Conservation (phyloP, 768 basidiomycete genomes). For the Mycena galericulata region DNA sequence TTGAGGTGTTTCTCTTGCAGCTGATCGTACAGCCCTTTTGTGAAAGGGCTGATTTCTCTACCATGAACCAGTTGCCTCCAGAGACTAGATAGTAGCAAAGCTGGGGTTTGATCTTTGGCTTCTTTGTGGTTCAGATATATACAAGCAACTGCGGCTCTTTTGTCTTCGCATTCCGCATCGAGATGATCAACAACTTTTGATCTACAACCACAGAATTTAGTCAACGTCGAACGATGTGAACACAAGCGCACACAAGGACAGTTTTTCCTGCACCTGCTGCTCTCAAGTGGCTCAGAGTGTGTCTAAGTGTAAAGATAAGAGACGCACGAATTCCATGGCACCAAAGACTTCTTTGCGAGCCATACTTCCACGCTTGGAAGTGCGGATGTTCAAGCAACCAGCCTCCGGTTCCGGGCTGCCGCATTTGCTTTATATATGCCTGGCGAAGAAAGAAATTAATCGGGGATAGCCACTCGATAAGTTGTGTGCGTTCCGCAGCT, state of each 20-base stretch:
- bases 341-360: not conserved
- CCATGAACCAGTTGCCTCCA: not conserved
- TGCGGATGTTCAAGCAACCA: not conserved
- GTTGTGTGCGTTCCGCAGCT: not conserved
- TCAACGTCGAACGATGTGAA: not conserved
- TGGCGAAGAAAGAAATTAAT: too few relatives aligned
- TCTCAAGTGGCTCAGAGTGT: not conserved
- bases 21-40: not conserved
- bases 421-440: not conserved
- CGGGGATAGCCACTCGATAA: not conserved
- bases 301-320: not conserved
- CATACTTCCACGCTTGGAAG: not conserved
- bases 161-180: not conserved
- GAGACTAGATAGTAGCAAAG: not conserved
- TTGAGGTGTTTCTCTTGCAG: not conserved
- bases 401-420: not conserved
- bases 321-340: not conserved
- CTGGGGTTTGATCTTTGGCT: not conserved
- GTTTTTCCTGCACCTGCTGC: not conserved
- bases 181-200: not conserved
- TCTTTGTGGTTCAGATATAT: not conserved
- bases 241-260: not conserved
- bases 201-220: not conserved
- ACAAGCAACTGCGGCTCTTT: not conserved
- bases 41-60: not conserved